Percentiles rank a stretch among this genome's conserved stretches.
These are phyloP conservation scores for Podospora comata DNA, from an alignment of 495 filamentous ascomycete genomes.

Conservation along the genomic window DNA sequence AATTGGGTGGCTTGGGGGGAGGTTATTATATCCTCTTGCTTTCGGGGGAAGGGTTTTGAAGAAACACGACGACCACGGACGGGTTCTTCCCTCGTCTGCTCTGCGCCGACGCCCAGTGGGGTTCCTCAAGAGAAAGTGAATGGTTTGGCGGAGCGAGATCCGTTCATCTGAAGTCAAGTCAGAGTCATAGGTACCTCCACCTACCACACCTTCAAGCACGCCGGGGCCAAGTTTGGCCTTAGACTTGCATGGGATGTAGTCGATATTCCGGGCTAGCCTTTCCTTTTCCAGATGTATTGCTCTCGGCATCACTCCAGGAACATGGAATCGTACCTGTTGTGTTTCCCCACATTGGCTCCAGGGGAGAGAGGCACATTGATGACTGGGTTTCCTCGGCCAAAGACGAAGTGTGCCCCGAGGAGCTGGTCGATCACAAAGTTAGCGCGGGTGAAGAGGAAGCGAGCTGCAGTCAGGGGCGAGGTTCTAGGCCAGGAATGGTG, in stretches of 20 bases:
- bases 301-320: constrained; percentile 11
- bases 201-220: not conserved
- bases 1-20: constrained; percentile 7
- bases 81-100: not conserved
- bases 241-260: constrained; percentile 11
- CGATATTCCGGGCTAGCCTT: constrained; percentile 10
- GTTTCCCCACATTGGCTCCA: constrained; percentile 14
- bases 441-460: constrained; percentile 8
- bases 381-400: constrained; percentile 3
- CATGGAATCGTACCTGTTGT: constrained; percentile 9
- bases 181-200: constrained; percentile 4
- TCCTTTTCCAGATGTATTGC: constrained; percentile 15
- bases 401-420: constrained; percentile 2
- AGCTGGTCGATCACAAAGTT: constrained; percentile 8
- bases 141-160: constrained; percentile 10
- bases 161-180: constrained; percentile 4
- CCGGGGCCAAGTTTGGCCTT: not conserved
- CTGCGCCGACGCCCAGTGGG: not conserved
- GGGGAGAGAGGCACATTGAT: not conserved
- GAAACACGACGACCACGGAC: not conserved
- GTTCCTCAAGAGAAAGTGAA: constrained; percentile 9
- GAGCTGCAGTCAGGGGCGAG: constrained; percentile 1
- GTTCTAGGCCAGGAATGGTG: not conserved
- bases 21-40: constrained; percentile 6
- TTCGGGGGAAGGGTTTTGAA: not conserved